Base-by-base conservation (phyloP, 345 rosid genomes). In the Fremontodendron californicum region DNA sequence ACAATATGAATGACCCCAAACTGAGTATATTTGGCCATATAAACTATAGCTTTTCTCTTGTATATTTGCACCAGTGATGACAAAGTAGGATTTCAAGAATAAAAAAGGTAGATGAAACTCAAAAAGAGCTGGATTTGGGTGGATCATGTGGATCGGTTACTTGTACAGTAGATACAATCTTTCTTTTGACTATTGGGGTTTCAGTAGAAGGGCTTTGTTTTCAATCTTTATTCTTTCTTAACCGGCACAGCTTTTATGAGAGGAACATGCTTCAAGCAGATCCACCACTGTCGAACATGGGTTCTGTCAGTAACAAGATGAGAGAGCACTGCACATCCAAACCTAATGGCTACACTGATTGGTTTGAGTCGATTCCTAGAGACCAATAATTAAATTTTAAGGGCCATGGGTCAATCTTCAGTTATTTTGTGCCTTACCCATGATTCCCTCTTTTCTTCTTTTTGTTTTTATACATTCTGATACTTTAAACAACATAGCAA, bases 211-310 rank as follows among this genome's bases (percentile, higher is more conserved):
- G 21, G 11, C 18, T 10, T 10, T 57, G 35, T 57, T 37, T 29
- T 65, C 15, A 60, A 25, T 51, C 52, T 57, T 57, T 64, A 39
- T 76, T 37, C 43, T 18, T 58, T 46, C 43, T 77, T 19, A 58
- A 27, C 71, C 48, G 75, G 74, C 75, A 66, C 27, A 27, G 43
- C 61, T 60, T 68, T 68, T 52, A 80, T 74, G 19, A 63, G 46
- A 75, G 71, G 64, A 54, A 29, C 78, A 63, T 78, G 65, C 46
- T 70, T 70, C 52, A 54, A 70, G 61, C 74, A 75, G 43, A 72
- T 45, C 16, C 46, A 79, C 72, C 80, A 67, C 43, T 66, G 76
- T 49, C 46, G 76, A 77, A 74, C 83, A 49, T 80, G 83, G 81
- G 74, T 73, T 83, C 71, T 80, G 81, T 68, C 78, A 70, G 45